These are phyloP conservation scores for Penicillium alfredii DNA, from an alignment of 495 filamentous ascomycete species.

Conservation along the genomic window DNA sequence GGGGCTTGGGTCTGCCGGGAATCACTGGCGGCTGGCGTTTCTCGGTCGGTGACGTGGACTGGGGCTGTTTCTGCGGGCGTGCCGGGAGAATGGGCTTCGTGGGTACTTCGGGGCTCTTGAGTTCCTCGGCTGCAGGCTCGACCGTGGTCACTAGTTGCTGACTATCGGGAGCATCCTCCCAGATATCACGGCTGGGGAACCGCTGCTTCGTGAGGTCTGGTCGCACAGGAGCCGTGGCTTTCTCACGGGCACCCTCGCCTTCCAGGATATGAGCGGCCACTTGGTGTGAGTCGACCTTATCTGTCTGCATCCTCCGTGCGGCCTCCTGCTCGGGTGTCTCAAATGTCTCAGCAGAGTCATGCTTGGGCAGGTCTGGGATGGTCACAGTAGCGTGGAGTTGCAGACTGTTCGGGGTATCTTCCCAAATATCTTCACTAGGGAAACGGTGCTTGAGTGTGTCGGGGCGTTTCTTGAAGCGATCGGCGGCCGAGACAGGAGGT, in stretches of 20 bases:
- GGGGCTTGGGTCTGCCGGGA: constrained; percentile 73
- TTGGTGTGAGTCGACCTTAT: constrained; percentile 42
- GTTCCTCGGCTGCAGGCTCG: constrained; percentile 49
- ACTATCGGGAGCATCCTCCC: constrained; percentile 91
- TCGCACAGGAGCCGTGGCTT: constrained; percentile 40
- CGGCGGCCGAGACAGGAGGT: constrained; percentile 49
- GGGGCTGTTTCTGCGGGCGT: constrained; percentile 36
- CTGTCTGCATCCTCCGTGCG: constrained; percentile 41
- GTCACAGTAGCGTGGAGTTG: constrained; percentile 80
- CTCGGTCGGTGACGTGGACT: constrained; percentile 41
- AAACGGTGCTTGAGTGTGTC: constrained; percentile 67
- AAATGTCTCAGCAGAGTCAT: constrained; percentile 29
- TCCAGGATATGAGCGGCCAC: constrained; percentile 38
- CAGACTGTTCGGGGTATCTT: constrained; percentile 86
- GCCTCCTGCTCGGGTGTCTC: constrained; percentile 55
- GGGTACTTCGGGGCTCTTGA: constrained; percentile 34
- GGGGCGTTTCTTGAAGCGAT: constrained; percentile 57
- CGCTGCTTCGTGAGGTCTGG: constrained; percentile 55
- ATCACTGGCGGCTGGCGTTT: constrained; percentile 49
- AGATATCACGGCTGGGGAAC: constrained; percentile 92
- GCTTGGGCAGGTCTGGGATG: constrained; percentile 56
- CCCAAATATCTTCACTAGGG: constrained; percentile 93
- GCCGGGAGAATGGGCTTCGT: constrained; percentile 40
- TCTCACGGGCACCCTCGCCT: constrained; percentile 19
- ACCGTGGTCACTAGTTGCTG: constrained; percentile 76